Evolutionary conservation across 192 early-diverging fungal genomes (phyloP).

Genomic region (Backusella macrospora): DNA sequence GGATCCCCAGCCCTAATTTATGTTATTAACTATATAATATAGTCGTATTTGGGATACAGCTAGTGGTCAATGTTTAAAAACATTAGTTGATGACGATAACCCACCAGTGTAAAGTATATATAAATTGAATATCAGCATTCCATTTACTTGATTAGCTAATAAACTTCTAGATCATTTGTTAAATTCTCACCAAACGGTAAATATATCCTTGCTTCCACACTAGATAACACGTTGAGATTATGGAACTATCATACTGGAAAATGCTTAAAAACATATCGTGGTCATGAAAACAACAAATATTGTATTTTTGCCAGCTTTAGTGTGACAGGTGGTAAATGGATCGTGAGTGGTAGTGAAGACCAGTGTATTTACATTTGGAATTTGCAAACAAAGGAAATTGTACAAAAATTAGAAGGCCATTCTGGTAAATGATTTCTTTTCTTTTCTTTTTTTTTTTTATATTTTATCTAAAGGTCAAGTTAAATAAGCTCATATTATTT

Average conservation of each 20-base stretch:
- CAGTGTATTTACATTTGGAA: slow-evolving; percentile 96
- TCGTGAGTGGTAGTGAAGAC: slow-evolving; percentile 96
- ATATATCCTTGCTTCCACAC: slow-evolving; percentile 93
- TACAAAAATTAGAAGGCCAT: slow-evolving; percentile 93
- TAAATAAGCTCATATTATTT: neutral
- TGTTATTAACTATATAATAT: neutral
- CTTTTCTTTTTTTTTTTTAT: neutral
- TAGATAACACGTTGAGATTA: slow-evolving; percentile 91
- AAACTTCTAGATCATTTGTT: slow-evolving; percentile 73
- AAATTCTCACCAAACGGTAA: slow-evolving; percentile 99
- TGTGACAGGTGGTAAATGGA: slow-evolving; percentile 92
- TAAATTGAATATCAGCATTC: neutral
- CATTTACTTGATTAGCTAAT: neutral
- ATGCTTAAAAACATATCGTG: slow-evolving; percentile 93
- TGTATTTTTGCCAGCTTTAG: slow-evolving; percentile 95
- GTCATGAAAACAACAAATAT: slow-evolving; percentile 89
- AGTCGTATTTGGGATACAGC: slow-evolving; percentile 98
- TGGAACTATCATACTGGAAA: slow-evolving; percentile 96
- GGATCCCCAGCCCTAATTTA: neutral
- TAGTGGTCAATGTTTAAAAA: slow-evolving; percentile 98
- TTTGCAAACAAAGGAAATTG: slow-evolving; percentile 92
- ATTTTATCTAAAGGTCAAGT: neutral
- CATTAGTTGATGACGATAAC: slow-evolving; percentile 93
- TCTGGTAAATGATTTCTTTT: slow-evolving; percentile 73
- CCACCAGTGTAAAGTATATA: slow-evolving; percentile 78